A percentile compares a stretch with the other conserved stretches of the same genome.
Evolutionary conservation across 495 filamentous ascomycete species (phyloP).

Genomic region (Aspergillus ellipticus): DNA sequence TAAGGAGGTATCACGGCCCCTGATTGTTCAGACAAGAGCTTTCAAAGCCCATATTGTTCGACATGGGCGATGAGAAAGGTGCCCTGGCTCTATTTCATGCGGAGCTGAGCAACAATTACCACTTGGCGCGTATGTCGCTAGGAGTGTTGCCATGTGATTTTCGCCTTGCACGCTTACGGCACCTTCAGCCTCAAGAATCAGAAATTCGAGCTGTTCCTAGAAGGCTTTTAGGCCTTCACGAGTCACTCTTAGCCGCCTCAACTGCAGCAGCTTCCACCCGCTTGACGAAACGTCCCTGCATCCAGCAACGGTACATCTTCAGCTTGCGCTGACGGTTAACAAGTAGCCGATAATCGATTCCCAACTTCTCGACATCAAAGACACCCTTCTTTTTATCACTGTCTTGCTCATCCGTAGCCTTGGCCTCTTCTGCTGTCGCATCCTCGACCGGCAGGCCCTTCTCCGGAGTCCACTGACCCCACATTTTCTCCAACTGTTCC

Average conservation of each 20-base stretch:
- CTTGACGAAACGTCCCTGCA: slow-evolving; percentile 88
- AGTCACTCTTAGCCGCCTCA: slow-evolving; percentile 12
- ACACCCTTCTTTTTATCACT: slow-evolving; percentile 17
- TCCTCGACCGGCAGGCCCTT: slow-evolving; percentile 24
- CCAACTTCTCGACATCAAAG: slow-evolving; percentile 74
- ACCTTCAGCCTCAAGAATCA: not conserved
- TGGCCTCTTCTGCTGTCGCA: not conserved
- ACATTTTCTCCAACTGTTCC: slow-evolving; percentile 76
- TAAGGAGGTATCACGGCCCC: not conserved
- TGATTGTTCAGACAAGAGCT: not conserved
- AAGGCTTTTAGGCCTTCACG: not conserved
- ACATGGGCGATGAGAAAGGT: not conserved
- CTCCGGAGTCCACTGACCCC: slow-evolving; percentile 53
- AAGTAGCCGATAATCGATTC: slow-evolving; percentile 78
- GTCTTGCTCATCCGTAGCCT: slow-evolving; percentile 10
- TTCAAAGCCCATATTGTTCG: not conserved
- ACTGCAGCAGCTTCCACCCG: slow-evolving; percentile 25
- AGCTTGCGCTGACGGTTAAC: slow-evolving; percentile 86
- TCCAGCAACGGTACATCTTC: slow-evolving; percentile 98
- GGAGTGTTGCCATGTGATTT: not conserved
- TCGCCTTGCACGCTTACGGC: not conserved
- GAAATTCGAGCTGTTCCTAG: not conserved
- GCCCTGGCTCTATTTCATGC: not conserved
- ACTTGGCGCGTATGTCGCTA: no score
- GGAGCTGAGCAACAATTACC: not conserved